These are phyloP conservation scores for Silene vulgaris DNA, from an alignment of 179 eudicot genomes.

Conservation along the genomic window DNA sequence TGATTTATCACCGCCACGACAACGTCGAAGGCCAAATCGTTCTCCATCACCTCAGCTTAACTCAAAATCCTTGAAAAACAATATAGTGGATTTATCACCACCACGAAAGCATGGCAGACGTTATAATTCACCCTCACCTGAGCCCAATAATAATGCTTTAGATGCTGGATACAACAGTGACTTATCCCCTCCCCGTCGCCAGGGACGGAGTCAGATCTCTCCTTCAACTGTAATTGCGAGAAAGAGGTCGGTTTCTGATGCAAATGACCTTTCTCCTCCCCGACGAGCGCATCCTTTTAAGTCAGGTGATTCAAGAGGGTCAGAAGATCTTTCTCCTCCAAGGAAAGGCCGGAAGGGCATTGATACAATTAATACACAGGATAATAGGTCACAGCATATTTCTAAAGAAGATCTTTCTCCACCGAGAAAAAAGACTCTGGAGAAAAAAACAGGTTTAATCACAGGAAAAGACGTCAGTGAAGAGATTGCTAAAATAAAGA, in stretches of 20 bases:
- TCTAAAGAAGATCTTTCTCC: conserved; percentile 57
- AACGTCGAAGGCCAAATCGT: conserved; percentile 17
- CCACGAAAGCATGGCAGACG: conserved; percentile 27
- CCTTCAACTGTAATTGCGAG: conserved; percentile 20
- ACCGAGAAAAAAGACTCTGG: conserved; percentile 42
- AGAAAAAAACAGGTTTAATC: conserved; percentile 60
- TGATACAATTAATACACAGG: conserved; percentile 18
- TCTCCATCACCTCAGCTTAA: conserved; percentile 30
- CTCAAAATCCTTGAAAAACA: conserved; percentile 1
- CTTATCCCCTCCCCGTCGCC: conserved; percentile 34
- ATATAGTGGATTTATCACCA: conserved; percentile 31
- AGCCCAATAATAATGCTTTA: conserved; percentile 12
- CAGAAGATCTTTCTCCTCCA: conserved; percentile 57
- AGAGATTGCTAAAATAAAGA: conserved; percentile 50
- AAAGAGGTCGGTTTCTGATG: conserved; percentile 16
- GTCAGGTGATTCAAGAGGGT: conserved; percentile 22
- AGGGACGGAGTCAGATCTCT: conserved; percentile 18
- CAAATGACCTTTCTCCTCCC: conserved; percentile 43
- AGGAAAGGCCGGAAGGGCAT: conserved; percentile 34
- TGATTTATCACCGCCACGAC: conserved; percentile 46
- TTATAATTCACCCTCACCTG: conserved; percentile 34
- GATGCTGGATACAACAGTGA: conserved; percentile 23
- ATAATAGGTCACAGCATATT: conserved; percentile 17
- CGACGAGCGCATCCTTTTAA: conserved; percentile 30
- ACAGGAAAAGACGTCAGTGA: conserved; percentile 63